phyloP scores from a whole-genome alignment of 2,329 filamentous ascomycete species.

The Cadophora malorum region DNA sequence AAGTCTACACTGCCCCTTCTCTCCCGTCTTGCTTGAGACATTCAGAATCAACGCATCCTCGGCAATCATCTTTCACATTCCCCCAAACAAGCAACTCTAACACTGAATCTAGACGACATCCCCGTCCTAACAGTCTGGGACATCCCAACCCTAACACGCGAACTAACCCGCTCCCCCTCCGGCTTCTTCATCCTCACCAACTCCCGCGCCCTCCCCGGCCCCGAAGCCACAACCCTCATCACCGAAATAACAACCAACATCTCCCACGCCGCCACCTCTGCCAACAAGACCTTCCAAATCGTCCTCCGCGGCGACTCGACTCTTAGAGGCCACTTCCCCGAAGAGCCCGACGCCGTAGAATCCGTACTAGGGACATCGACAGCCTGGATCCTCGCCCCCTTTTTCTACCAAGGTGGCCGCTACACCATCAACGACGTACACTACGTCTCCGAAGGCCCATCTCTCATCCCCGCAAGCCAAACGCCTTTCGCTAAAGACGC shows the following conservation, averaged over 20 bases:
- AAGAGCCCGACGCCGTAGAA: slow-evolving; percentile 59
- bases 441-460: slow-evolving; percentile 60
- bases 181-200: slow-evolving; percentile 69
- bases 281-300: slow-evolving; percentile 55
- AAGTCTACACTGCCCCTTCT: too few relatives aligned
- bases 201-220: slow-evolving; percentile 59
- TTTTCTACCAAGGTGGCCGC: slow-evolving; percentile 64
- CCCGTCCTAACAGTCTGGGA: slow-evolving; percentile 62
- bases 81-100: neutral
- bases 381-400: slow-evolving; percentile 62
- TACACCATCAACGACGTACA: slow-evolving; percentile 64
- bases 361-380: slow-evolving; percentile 56
- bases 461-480: slow-evolving; percentile 55
- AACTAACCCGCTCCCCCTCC: slow-evolving; percentile 50
- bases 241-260: slow-evolving; percentile 56
- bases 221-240: slow-evolving; percentile 55
- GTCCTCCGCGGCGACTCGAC: slow-evolving; percentile 64
- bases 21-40: neutral
- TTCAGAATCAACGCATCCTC: neutral
- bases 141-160: slow-evolving; percentile 49
- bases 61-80: neutral
- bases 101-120: slow-evolving; percentile 50
- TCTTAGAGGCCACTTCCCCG: slow-evolving; percentile 61
- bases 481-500: slow-evolving; percentile 64
- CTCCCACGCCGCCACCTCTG: slow-evolving; percentile 50